phyloP scores from a whole-genome alignment of 1,284 basidiomycete genomes.

The Cryptococcus sp. region DNA sequence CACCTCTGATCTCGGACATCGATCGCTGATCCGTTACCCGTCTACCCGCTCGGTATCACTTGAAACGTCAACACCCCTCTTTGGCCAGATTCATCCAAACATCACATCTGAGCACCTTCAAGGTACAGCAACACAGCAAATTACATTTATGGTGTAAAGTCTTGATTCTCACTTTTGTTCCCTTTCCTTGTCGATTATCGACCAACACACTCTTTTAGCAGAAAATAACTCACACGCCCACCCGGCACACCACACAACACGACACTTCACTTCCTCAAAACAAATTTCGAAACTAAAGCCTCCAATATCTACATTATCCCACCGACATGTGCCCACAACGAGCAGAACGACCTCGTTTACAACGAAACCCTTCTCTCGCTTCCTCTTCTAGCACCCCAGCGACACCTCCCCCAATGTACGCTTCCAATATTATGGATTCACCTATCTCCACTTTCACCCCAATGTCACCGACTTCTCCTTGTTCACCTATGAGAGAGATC shows the following conservation, averaged over 20 bases:
- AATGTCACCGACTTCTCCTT: not conserved
- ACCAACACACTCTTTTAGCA: not conserved
- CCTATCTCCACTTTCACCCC: constrained; percentile 1
- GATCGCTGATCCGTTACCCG: no score
- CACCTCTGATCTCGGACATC: no score
- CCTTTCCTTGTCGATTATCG: not conserved
- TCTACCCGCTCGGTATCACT: no score
- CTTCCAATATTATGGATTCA: not conserved
- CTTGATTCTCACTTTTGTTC: no score
- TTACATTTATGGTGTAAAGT: no score
- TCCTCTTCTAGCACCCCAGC: not conserved
- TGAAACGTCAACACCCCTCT: no score
- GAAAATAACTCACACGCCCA: not conserved
- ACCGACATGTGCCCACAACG: not conserved
- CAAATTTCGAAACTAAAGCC: not conserved
- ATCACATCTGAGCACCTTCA: no score
- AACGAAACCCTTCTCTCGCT: not conserved
- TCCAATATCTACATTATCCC: not conserved
- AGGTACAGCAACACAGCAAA: no score
- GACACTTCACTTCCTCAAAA: not conserved
- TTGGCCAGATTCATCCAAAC: no score
- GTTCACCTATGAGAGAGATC: constrained; percentile 4
- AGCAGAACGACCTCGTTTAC: not conserved
- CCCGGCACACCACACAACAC: not conserved
- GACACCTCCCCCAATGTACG: constrained; percentile 4